Evolutionary conservation across 2,329 filamentous ascomycete species (phyloP).

Genomic region (Fusarium liriodendri): DNA sequence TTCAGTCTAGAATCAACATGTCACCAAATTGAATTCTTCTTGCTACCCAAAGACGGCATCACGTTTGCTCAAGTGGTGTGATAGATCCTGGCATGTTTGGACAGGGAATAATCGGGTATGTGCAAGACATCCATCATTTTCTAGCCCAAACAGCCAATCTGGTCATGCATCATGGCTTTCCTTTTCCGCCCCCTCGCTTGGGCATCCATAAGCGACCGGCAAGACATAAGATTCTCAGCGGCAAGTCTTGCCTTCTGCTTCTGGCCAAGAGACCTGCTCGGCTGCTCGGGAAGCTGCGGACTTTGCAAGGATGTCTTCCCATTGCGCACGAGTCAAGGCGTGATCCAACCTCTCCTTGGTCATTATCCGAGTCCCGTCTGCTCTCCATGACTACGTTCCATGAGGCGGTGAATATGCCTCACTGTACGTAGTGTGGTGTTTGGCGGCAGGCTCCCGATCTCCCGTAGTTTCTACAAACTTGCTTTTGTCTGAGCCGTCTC

Average conservation of each 20-base stretch:
- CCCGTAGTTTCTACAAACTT: not conserved
- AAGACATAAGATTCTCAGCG: slow-evolving; percentile 16
- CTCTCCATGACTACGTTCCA: slow-evolving; percentile 6
- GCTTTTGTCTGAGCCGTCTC: slow-evolving; percentile 14
- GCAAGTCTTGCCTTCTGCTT: slow-evolving; percentile 5
- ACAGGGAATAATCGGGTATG: not conserved
- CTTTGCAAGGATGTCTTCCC: slow-evolving; percentile 28
- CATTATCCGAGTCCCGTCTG: slow-evolving; percentile 15
- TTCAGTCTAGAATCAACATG: not conserved
- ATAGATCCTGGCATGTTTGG: slow-evolving; percentile 4
- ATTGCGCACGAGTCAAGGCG: slow-evolving; percentile 29
- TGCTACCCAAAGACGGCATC: not conserved
- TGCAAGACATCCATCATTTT: not conserved
- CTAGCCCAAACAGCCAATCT: not conserved
- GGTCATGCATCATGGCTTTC: not conserved
- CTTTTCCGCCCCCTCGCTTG: not conserved
- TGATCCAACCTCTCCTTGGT: slow-evolving; percentile 26
- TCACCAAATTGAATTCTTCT: not conserved
- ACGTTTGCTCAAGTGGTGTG: slow-evolving; percentile 20
- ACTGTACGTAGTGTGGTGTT: not conserved
- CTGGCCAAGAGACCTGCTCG: not conserved
- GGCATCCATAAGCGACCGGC: not conserved
- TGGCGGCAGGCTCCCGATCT: not conserved
- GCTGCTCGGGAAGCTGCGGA: slow-evolving; percentile 15
- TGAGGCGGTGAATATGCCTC: slow-evolving; percentile 5